Conservation (phyloP, 2,329 filamentous ascomycete genomes). For the Sclerotinia trifoliorum region DNA sequence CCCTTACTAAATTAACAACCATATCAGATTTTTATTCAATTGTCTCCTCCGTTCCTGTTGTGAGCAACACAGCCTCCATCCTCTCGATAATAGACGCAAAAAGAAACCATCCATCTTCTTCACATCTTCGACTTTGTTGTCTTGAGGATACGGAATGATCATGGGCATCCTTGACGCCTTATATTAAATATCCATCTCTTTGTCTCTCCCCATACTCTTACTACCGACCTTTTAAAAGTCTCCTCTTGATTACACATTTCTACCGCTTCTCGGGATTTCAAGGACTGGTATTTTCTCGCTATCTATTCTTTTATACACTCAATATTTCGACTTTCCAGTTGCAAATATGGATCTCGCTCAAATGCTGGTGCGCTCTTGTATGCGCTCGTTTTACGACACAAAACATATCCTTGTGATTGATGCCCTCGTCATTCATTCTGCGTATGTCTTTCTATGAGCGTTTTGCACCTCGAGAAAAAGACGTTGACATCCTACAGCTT, state of each 20-base stretch:
- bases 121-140: conserved; percentile 8
- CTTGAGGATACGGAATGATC: conserved; percentile 10
- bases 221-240: background rate
- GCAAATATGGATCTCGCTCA: conserved; percentile 64
- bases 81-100: background rate
- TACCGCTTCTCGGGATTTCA: background rate
- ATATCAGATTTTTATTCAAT: background rate
- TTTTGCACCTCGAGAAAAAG: conserved; percentile 24
- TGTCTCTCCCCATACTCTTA: conserved; percentile 3
- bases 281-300: background rate
- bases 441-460: conserved; percentile 46
- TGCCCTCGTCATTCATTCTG: conserved; percentile 73
- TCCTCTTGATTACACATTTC: background rate
- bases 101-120: background rate
- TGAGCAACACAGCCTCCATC: background rate
- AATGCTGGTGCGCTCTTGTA: conserved; percentile 80
- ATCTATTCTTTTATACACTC: background rate
- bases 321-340: background rate
- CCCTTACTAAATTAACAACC: background rate
- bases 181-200: conserved; percentile 22
- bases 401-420: conserved; percentile 81
- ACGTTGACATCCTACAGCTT: conserved; percentile 51
- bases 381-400: conserved; percentile 82
- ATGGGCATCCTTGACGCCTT: conserved; percentile 21
- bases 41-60: background rate